These are phyloP conservation scores for Pelargonium fulgidum DNA, from an alignment of 441 rosid genomes.

Conservation along the genomic window DNA sequence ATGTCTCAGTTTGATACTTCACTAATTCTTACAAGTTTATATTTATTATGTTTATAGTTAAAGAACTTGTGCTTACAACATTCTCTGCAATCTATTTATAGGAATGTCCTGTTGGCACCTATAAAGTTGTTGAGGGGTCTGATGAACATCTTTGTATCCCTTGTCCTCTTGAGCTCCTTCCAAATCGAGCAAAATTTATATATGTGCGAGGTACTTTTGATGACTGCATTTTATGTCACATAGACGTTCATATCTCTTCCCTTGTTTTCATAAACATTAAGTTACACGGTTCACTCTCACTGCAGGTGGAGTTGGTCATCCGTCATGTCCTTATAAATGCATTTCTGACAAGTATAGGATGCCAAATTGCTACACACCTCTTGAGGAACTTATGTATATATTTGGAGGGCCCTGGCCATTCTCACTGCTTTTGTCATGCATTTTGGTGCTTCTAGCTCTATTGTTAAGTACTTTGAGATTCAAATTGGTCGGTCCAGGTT, in stretches of 20 bases:
- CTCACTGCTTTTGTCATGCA: constrained; percentile 58
- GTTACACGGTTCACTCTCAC: constrained; percentile 15
- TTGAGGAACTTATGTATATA: constrained; percentile 80
- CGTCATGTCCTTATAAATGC: constrained; percentile 78
- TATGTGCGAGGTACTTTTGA: constrained; percentile 65
- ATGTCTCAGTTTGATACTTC: not conserved
- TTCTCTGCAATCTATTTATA: constrained; percentile 24
- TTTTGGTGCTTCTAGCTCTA: constrained; percentile 67
- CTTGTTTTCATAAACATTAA: not conserved
- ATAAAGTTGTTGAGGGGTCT: constrained; percentile 79
- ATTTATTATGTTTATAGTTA: not conserved
- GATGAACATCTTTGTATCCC: constrained; percentile 72
- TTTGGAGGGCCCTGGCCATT: constrained; percentile 97
- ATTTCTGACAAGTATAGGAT: constrained; percentile 83
- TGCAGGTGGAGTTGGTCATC: constrained; percentile 74
- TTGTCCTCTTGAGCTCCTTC: constrained; percentile 76
- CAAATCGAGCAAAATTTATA: constrained; percentile 70
- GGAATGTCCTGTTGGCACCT: constrained; percentile 99
- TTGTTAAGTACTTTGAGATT: constrained; percentile 62
- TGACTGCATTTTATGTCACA: constrained; percentile 1
- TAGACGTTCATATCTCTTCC: not conserved
- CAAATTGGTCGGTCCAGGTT: constrained; percentile 58
- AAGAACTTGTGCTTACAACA: not conserved
- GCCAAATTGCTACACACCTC: constrained; percentile 97
- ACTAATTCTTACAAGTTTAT: not conserved